A percentile compares a stretch with the other conserved stretches of the same genome.
These are phyloP conservation scores for Pichia sp. DNA, from an alignment of 1,139 yeast species.

Conservation along the genomic window DNA sequence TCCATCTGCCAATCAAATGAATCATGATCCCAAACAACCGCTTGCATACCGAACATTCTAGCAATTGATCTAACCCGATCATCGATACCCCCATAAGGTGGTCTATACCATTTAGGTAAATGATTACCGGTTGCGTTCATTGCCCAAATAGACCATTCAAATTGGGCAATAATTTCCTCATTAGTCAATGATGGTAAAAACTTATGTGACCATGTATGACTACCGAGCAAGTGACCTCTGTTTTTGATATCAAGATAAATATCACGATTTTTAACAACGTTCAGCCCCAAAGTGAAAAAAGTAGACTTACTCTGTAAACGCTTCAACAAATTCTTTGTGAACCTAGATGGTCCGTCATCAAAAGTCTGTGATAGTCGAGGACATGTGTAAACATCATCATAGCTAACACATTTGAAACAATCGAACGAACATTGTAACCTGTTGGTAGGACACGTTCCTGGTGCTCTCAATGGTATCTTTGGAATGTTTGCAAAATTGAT, in stretches of 20 bases:
- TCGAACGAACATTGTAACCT: constrained; percentile 73
- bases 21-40: constrained; percentile 89
- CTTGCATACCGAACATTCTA: constrained; percentile 80
- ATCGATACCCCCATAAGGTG: constrained; percentile 94
- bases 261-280: constrained; percentile 72
- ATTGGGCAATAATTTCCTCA: constrained; percentile 79
- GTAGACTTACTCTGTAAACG: constrained; percentile 56
- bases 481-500: constrained; percentile 56
- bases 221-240: constrained; percentile 74
- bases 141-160: constrained; percentile 97
- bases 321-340: constrained; percentile 56
- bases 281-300: constrained; percentile 80
- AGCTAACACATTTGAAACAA: constrained; percentile 71
- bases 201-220: constrained; percentile 93
- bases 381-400: constrained; percentile 75
- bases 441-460: constrained; percentile 55
- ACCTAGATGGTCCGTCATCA: constrained; percentile 89
- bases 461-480: constrained; percentile 45
- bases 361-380: constrained; percentile 76
- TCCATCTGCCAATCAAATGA: constrained; percentile 86
- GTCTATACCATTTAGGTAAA: constrained; percentile 90
- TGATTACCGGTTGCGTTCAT: constrained; percentile 92
- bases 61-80: constrained; percentile 76
- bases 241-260: constrained; percentile 54
- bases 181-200: constrained; percentile 73